Evolutionary conservation across 2,329 filamentous ascomycete species (phyloP).

Genomic region (Aulographum hederae): DNA sequence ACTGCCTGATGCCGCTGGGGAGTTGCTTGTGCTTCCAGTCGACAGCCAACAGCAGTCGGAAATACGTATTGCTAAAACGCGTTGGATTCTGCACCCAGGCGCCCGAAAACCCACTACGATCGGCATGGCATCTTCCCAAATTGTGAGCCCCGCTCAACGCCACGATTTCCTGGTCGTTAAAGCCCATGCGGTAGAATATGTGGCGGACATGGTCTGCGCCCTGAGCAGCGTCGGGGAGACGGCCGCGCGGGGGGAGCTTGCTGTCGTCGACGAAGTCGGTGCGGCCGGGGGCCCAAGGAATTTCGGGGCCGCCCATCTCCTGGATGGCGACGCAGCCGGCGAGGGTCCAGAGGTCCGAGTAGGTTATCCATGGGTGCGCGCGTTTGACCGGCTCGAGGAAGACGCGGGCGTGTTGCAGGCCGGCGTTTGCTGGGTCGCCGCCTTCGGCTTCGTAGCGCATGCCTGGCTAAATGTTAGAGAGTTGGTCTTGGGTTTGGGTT

Average conservation of each 20-base stretch:
- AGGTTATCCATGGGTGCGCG: slow-evolving; percentile 44
- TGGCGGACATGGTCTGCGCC: slow-evolving; percentile 35
- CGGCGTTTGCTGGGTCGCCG: slow-evolving; percentile 46
- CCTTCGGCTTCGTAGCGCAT: slow-evolving; percentile 49
- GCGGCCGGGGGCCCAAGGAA: slow-evolving; percentile 38
- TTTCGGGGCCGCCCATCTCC: slow-evolving; percentile 40
- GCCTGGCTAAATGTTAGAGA: no score
- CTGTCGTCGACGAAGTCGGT: slow-evolving; percentile 44
- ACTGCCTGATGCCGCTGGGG: slow-evolving; percentile 35
- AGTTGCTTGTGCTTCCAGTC: slow-evolving; percentile 37
- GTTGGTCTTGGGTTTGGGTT: no score
- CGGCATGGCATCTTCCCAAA: slow-evolving; percentile 35
- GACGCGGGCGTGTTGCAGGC: slow-evolving; percentile 42
- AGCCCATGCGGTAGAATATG: slow-evolving; percentile 42
- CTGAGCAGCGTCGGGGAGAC: slow-evolving; percentile 35
- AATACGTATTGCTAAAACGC: slow-evolving; percentile 39
- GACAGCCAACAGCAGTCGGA: slow-evolving; percentile 30
- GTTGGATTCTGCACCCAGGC: slow-evolving; percentile 43
- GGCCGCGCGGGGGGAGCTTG: slow-evolving; percentile 38
- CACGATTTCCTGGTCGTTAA: slow-evolving; percentile 41
- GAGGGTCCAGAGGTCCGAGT: slow-evolving; percentile 47
- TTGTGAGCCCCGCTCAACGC: slow-evolving; percentile 38
- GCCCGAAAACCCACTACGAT: slow-evolving; percentile 38
- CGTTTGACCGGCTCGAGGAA: slow-evolving; percentile 45
- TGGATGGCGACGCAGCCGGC: slow-evolving; percentile 39